Base-by-base conservation (phyloP, 495 filamentous ascomycete species). In the Aspergillus conjunctus region DNA sequence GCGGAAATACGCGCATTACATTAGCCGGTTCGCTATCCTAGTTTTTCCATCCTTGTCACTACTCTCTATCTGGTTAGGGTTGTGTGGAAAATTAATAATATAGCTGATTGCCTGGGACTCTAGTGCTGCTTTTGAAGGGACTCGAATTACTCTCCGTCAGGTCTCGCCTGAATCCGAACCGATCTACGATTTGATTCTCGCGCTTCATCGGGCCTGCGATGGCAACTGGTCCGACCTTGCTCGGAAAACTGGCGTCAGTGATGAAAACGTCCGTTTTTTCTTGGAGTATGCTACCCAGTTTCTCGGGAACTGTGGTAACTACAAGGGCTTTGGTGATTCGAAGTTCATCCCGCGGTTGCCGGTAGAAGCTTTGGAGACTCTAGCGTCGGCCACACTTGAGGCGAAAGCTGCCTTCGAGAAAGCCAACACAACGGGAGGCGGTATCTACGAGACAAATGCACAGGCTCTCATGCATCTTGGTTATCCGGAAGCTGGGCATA, bases 261-360 rank as follows among this genome's bases (percentile, higher is more conserved):
- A 88, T 26, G 82, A 88, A 46, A 82, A 91, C 45, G 71, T 96
- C 26, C 80, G 82, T 10, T 82, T 85, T 63, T 96, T 96, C 77
- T 77, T 97, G 26, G 85, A 93, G 72, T 98, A 98, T 74, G 80
- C 92, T 2, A 87, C 88, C 3, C 89, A 93, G 68, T 94, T 98
- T 72, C 78, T 98, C 7, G 92, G 92, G 26, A 98, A 97, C 69
- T 77, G 82, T 50, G 94, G 94, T 48, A 98, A 98, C 73, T 98
- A 96, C 79, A 97, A 97, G 76, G 89, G 89, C 31, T 97, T 97
- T 65, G 94, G 94, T 34, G 94, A 98, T 71, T 84, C 87, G 60
- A 98, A 98, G 69, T 97, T 97, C 72, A 86, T 98, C 55, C 94
- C 94, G 9, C 82, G 93, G 44, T 82, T 92, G 58, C 72, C 83